phyloP scores from a whole-genome alignment of 2,329 filamentous ascomycete species.

The Alternaria novae-zelandiae region DNA sequence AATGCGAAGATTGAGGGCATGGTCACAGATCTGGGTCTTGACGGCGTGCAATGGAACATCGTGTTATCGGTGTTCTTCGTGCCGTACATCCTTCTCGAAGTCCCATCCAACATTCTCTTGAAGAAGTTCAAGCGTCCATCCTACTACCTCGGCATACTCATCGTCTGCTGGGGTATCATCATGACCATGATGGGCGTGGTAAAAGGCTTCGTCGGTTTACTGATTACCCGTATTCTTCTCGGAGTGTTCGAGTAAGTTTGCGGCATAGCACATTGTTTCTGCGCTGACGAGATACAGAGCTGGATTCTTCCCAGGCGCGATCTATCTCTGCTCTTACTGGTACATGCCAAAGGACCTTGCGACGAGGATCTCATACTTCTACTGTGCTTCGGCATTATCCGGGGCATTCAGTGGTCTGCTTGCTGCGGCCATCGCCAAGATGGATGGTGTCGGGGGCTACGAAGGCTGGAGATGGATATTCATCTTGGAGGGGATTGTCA shows the following conservation, averaged over 20 bases:
- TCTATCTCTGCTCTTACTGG: slow-evolving; percentile 44
- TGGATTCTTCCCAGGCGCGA: slow-evolving; percentile 44
- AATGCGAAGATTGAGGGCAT: slow-evolving; percentile 69
- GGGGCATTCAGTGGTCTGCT: slow-evolving; percentile 53
- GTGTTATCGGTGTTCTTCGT: slow-evolving; percentile 67
- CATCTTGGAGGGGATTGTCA: slow-evolving; percentile 50
- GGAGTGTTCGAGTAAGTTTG: slow-evolving; percentile 30
- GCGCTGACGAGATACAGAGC: slow-evolving; percentile 11
- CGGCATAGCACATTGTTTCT: too few species aligned
- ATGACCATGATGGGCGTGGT: slow-evolving; percentile 37
- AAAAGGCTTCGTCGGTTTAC: slow-evolving; percentile 25
- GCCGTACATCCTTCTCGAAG: slow-evolving; percentile 44
- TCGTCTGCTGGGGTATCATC: slow-evolving; percentile 31
- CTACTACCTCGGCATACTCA: slow-evolving; percentile 39
- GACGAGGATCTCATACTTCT: slow-evolving; percentile 44
- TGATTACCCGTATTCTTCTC: slow-evolving; percentile 26
- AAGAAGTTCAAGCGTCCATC: slow-evolving; percentile 38
- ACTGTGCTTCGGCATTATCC: slow-evolving; percentile 48
- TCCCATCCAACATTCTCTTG: slow-evolving; percentile 54
- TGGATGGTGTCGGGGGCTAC: slow-evolving; percentile 50
- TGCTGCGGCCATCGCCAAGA: slow-evolving; percentile 45
- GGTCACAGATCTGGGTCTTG: slow-evolving; percentile 62
- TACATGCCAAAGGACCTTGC: slow-evolving; percentile 47
- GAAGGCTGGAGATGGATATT: slow-evolving; percentile 55
- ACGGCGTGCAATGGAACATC: slow-evolving; percentile 49